A percentile compares a stretch with the other conserved stretches of the same genome.
Conservation (phyloP, 2,329 filamentous ascomycete genomes). For the Cercospora sp. region DNA sequence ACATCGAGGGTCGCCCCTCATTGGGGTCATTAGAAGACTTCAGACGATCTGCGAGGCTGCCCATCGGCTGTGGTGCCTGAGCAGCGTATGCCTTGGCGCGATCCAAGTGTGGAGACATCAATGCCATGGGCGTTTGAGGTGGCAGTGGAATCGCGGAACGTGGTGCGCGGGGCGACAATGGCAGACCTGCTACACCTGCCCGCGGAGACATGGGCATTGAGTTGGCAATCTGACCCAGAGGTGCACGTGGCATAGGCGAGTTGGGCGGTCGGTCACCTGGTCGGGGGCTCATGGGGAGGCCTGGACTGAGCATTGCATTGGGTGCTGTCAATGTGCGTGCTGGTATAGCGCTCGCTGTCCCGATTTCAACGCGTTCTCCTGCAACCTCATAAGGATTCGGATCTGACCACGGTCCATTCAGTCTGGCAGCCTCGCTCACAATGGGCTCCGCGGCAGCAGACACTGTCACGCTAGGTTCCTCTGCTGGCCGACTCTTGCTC, state of each 20-base stretch:
- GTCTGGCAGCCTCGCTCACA: conserved; percentile 12
- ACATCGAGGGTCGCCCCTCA: conserved; percentile 30
- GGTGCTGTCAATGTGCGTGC: conserved; percentile 41
- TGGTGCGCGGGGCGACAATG: conserved; percentile 70
- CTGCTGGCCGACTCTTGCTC: conserved; percentile 50
- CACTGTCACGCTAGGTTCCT: conserved; percentile 17
- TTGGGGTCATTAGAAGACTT: conserved; percentile 26
- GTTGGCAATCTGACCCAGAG: conserved; percentile 53
- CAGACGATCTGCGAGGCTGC: conserved; percentile 27
- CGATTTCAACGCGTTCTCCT: conserved; percentile 32
- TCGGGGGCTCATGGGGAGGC: conserved; percentile 62
- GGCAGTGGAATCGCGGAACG: conserved; percentile 72
- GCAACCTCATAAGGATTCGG: conserved; percentile 33
- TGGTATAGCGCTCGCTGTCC: conserved; percentile 28
- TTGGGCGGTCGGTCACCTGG: conserved; percentile 60
- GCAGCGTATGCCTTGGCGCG: conserved; percentile 42
- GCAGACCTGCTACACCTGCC: conserved; percentile 52
- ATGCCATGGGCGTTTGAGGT: conserved; percentile 65
- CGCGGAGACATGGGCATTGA: conserved; percentile 70
- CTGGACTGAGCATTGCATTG: conserved; percentile 58
- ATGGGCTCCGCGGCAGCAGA: conserved; percentile 16
- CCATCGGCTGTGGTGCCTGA: conserved; percentile 27
- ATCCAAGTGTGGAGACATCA: conserved; percentile 53
- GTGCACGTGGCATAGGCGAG: conserved; percentile 60
- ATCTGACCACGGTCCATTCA: conserved; percentile 26